Evolutionary conservation across 2,329 filamentous ascomycete species (phyloP), one percentile per base, ranked within the genome.

Genomic region (Waltergamsia citrina): DNA sequence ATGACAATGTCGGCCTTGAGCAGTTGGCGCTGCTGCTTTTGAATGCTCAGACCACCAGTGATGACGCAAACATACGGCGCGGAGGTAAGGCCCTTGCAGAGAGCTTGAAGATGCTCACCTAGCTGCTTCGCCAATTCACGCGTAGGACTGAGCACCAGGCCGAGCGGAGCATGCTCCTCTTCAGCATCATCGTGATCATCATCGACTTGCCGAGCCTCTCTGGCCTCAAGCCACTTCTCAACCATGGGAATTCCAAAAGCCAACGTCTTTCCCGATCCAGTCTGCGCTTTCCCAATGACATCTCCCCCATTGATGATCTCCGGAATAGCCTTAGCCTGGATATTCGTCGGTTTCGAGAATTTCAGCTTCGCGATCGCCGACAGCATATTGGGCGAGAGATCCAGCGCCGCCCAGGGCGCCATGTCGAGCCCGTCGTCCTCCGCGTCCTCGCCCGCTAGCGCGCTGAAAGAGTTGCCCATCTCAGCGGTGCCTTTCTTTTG

Each of bases 191-290:
- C 49, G 19, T 62, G 57, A 17, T 63, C 57, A 32, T 53, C 50
- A 9, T 0, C 27, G 15, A 30, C 32, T 15, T 35, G 15, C 6
- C 33, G 26, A 10, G 17, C 30, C 11, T 37, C 36, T 7, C 32
- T 51, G 40, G 34, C 51, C 39, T 73, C 70, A 24, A 98, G 60
- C 67, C 81, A 95, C 36, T 73, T 70, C 56, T 98, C 88, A 8
- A 96, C 66, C 36, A 98, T 92, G 0, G 92, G 92, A 41, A 98
- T 87, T 2, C 82, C 86, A 56, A 94, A 98, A 0, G 92, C 90
- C 29, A 98, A 65, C 0, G 92, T 98, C 61, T 98, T 98, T 46
- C 92, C 92, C 11, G 92, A 96, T 43, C 92, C 92, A 0, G 92
- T 98, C 9, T 90, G 82, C 3, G 92, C 92, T 61, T 98, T 98